Percentiles rank a stretch among this genome's conserved stretches.
Evolutionary conservation across 225 moss, liverwort and hornwort species (phyloP).

Genomic region (Bryum argenteum): DNA sequence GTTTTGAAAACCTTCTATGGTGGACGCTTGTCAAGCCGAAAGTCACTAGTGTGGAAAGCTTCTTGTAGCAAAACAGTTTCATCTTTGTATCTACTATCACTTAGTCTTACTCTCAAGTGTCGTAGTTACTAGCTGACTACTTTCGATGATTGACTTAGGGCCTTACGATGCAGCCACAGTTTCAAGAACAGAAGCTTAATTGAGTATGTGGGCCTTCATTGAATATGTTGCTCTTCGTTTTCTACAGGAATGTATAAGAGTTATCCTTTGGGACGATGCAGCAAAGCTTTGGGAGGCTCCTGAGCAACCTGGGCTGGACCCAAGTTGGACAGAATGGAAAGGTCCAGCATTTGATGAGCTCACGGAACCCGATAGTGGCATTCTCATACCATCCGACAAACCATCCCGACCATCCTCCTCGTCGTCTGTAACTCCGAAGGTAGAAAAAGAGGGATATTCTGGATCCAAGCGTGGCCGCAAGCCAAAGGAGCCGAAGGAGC

Average conservation of each 20-base stretch:
- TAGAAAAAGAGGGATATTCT: constrained; percentile 46
- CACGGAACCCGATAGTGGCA: constrained; percentile 42
- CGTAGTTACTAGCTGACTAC: background rate
- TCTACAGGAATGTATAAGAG: constrained; percentile 81
- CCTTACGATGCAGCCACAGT: constrained; percentile 10
- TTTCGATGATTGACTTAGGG: constrained; percentile 1
- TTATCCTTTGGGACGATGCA: constrained; percentile 88
- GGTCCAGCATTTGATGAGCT: constrained; percentile 83
- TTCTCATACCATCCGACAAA: constrained; percentile 42
- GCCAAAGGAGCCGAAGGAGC: constrained; percentile 31
- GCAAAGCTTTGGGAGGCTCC: constrained; percentile 85
- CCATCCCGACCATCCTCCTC: constrained; percentile 42
- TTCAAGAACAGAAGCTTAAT: constrained; percentile 4
- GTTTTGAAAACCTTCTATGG: no score
- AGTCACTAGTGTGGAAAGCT: no score
- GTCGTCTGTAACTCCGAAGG: constrained; percentile 46
- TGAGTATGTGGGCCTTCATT: background rate
- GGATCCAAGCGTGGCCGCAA: constrained; percentile 54
- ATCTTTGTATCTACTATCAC: background rate
- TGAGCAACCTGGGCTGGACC: constrained; percentile 88
- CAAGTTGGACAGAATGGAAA: constrained; percentile 90
- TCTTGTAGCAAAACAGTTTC: no score
- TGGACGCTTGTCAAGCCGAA: no score
- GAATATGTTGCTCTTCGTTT: background rate
- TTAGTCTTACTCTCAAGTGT: constrained; percentile 6